Conservation (phyloP, 306 rosid genomes). For the Vicia sativa region DNA sequence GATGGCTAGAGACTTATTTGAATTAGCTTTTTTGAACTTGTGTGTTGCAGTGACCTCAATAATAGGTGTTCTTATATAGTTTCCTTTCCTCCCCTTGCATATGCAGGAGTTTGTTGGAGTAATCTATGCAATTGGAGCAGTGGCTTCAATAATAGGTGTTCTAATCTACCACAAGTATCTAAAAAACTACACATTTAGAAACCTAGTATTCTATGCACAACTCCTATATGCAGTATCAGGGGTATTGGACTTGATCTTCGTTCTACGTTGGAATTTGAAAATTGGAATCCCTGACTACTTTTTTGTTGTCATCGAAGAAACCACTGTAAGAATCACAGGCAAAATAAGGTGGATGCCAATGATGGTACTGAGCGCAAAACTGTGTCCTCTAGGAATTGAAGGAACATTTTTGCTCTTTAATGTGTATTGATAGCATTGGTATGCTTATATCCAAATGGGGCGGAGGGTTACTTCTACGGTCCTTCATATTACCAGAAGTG, state of each 20-base stretch:
- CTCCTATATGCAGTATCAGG: conserved; percentile 63
- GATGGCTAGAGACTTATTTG: background rate
- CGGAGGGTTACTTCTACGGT: conserved; percentile 65
- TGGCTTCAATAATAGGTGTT: conserved; percentile 70
- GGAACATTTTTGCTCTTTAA: conserved; percentile 80
- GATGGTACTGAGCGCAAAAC: conserved; percentile 68
- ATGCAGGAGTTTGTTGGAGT: conserved; percentile 76
- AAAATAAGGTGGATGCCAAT: conserved; percentile 75
- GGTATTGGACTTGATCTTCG: conserved; percentile 59
- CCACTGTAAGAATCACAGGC: conserved; percentile 45
- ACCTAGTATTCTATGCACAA: conserved; percentile 61
- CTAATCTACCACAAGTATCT: conserved; percentile 77
- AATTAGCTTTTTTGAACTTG: background rate
- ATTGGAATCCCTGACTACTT: conserved; percentile 67
- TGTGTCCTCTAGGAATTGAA: conserved; percentile 76
- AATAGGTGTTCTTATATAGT: no score
- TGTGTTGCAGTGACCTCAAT: no score
- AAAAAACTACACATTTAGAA: conserved; percentile 60
- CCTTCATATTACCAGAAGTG: conserved; percentile 59
- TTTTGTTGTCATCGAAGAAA: conserved; percentile 64
- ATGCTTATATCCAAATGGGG: conserved; percentile 54
- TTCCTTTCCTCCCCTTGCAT: no score
- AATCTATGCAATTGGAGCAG: conserved; percentile 75
- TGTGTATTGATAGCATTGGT: conserved; percentile 75
- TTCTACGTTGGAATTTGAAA: conserved; percentile 65